Evolutionary conservation across 108 stramenopile genomes (phyloP), one percentile per base, ranked within the genome.

Genomic region (Nitzschia sp.): DNA sequence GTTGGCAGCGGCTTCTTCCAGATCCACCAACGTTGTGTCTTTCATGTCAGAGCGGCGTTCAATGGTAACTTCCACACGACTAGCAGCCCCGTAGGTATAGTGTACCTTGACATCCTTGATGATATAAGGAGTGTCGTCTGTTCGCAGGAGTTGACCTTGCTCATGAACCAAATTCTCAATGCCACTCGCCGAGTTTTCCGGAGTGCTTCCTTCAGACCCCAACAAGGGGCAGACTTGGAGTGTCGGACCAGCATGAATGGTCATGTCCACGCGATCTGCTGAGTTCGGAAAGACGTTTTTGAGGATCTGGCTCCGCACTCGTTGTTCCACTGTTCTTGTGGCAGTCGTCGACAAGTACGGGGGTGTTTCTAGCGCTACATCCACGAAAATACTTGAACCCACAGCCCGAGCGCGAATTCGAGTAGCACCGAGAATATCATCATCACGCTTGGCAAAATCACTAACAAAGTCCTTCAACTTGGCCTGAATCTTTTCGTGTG

Each of bases 321-420:
- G 68, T 57, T 86, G 82, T 66, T 88, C 90, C 17, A 91, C 81
- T 10, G 84, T 86, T 17, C 83, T 73, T 56, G 80, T 76, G 8
- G 90, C 90, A 7, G 84, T 79, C 2, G 81, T 73, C 22, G 86
- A 84, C 10, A 89, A 43, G 8, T 82, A 73, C 9, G 65, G 61
- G 0, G 76, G 69, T 7, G 72, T 82, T 34, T 65, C 77, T 15
- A 92, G 65, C 20, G 69, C 56, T 10, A 89, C 83, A 65, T 90
- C 92, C 3, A 86, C 86, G 61, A 85, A 71, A 3, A 87, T 75
- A 43, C 71, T 56, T 39, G 87, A 87, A 57, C 92, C 92, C 42
- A 93, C 86, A 41, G 84, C 86, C 65, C 92, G 57, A 14, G 92
- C 86, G 29, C 89, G 73, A 12, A 90, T 69, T 29, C 77, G 71